Conservation (phyloP, 805 yeast species). For the Komagataella phaffii region DNA sequence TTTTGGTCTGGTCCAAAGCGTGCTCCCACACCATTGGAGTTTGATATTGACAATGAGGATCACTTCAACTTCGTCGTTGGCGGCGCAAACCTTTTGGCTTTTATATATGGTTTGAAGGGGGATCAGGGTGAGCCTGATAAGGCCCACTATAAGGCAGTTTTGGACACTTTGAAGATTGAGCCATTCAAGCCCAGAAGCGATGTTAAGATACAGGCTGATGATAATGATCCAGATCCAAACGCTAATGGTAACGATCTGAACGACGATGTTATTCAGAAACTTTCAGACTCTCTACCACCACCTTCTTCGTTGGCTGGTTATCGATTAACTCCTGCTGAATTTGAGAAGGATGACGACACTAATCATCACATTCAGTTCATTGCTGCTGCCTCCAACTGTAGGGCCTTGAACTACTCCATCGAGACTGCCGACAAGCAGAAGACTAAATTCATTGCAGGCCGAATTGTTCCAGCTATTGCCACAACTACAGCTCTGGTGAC, state of each 20-base stretch:
- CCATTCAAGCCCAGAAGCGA: constrained; percentile 68
- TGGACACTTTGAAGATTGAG: constrained; percentile 34
- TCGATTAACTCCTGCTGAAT: constrained; percentile 79
- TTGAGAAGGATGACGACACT: constrained; percentile 95
- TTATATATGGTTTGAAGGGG: constrained; percentile 79
- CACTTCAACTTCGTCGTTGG: constrained; percentile 78
- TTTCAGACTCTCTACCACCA: constrained; percentile 75
- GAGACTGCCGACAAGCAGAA: constrained; percentile 80
- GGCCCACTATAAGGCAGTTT: constrained; percentile 35
- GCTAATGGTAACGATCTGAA: constrained; percentile 33
- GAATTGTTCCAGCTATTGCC: constrained; percentile 97
- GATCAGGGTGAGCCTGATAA: constrained; percentile 39
- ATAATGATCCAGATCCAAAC: constrained; percentile 82
- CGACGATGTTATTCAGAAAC: constrained; percentile 46
- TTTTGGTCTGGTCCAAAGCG: constrained; percentile 98
- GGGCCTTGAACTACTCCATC: constrained; percentile 85
- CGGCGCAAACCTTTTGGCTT: constrained; percentile 87
- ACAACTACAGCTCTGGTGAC: constrained; percentile 98
- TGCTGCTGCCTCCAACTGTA: constrained; percentile 88
- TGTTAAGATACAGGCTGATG: constrained; percentile 71
- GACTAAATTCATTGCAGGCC: constrained; percentile 96
- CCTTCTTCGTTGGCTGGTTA: constrained; percentile 85
- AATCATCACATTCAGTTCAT: constrained; percentile 96
- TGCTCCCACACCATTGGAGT: constrained; percentile 78
- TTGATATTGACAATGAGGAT: constrained; percentile 62